Base-by-base conservation (phyloP, 352 stramenopile genomes). In the Phytophthora rubi region DNA sequence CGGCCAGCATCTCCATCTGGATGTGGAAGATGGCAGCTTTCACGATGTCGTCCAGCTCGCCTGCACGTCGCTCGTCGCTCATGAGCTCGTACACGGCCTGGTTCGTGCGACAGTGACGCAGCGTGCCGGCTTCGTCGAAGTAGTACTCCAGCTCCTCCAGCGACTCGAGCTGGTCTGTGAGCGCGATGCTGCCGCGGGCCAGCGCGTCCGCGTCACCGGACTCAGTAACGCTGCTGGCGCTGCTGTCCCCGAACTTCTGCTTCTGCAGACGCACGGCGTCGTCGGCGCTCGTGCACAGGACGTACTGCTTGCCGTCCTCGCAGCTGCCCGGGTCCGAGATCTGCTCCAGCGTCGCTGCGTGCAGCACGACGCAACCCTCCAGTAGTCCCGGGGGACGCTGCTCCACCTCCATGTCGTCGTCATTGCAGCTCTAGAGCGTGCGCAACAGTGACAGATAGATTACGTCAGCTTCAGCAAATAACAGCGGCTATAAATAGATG, bases 21-120 rank as follows among this genome's bases (percentile, higher is more conserved):
- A 94, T 91, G 59, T 92, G 84, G 72, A 92, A 94, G 67, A 94
- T 94, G 53, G 86, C 86, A 15, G 86, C 86, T 60, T 91, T 90
- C 51, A 94, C 83, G 63, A 92, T 91, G 35, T 93, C 86, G 59
- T 92, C 84, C 63, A 92, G 80, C 53, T 94, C 84, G 18, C 76
- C 71, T 0, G 84, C 86, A 28, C 83, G 79, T 21, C 80, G 70
- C 68, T 92, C 81, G 71, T 92, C 85, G 60, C 81, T 86, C 83
- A 94, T 92, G 62, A 94, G 77, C 68, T 94, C 86, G 37, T 79
- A 83, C 13, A 93, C 85, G 1, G 86, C 83, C 53, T 92, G 82
- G 56, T 90, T 92, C 9, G 86, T 91, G 45, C 81, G 73, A 39
- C 86, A 91, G 57, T 92, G 85, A 9, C 83, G 82, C 55, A 94